Evolutionary conservation across 31 red algal species (phyloP).

Genomic region (Odonthalia washingtoniensis): DNA sequence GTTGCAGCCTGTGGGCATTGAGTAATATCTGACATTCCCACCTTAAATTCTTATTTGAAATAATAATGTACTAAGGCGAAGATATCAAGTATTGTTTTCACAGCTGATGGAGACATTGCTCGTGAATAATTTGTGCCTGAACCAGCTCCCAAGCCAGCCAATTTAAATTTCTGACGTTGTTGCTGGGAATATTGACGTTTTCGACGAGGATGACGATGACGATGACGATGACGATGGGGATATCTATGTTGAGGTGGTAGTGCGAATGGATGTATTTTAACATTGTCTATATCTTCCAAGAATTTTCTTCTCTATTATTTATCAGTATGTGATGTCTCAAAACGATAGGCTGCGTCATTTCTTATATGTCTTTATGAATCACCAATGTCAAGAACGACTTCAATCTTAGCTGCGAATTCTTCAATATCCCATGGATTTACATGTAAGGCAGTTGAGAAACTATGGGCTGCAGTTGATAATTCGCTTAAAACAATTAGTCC

Average conservation of each 20-base stretch:
- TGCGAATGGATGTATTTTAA: no score
- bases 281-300: slow-evolving; percentile 80
- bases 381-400: slow-evolving; percentile 72
- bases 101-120: slow-evolving; percentile 10
- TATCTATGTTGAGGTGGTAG: no score
- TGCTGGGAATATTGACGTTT: no score
- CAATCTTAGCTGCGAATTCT: slow-evolving; percentile 65
- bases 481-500: slow-evolving; percentile 85
- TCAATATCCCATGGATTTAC: slow-evolving; percentile 93
- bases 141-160: slow-evolving; percentile 30
- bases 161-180: no score
- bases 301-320: slow-evolving; percentile 86
- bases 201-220: no score
- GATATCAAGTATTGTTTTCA: slow-evolving; percentile 34
- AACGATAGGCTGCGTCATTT: slow-evolving; percentile 83
- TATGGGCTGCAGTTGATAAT: slow-evolving; percentile 77
- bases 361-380: slow-evolving; percentile 56
- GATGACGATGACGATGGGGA: no score
- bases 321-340: slow-evolving; percentile 83
- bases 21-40: slow-evolving; percentile 28
- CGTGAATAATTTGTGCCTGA: no score
- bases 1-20: slow-evolving; percentile 45
- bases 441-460: slow-evolving; percentile 84
- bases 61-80: slow-evolving; percentile 50
- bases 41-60: no score